These are phyloP conservation scores for Trichocladium uniseriatum DNA, from an alignment of 495 filamentous ascomycete species.

Conservation along the genomic window DNA sequence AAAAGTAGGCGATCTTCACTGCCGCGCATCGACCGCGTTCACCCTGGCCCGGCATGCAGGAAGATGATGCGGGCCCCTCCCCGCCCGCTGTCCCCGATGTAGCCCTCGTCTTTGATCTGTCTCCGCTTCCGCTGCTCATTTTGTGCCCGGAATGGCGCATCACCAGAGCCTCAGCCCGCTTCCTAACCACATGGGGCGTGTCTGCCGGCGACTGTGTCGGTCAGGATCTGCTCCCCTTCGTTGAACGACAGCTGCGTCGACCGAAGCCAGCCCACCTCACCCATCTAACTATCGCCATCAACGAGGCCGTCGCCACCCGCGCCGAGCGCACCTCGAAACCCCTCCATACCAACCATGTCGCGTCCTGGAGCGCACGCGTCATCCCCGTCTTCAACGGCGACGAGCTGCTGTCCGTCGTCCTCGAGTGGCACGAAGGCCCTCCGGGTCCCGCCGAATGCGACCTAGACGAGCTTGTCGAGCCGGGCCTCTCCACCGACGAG, in stretches of 20 bases:
- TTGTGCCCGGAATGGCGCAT: conserved; percentile 40
- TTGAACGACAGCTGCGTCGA: conserved; percentile 25
- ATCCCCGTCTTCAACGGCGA: conserved; percentile 43
- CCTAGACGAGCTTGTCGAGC: conserved; percentile 37
- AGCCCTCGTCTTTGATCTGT: conserved; percentile 34
- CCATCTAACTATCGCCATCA: conserved; percentile 33
- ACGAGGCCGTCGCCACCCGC: conserved; percentile 36
- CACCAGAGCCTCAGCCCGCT: conserved; percentile 42
- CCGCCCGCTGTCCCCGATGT: conserved; percentile 7
- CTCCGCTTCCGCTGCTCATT: conserved; percentile 42
- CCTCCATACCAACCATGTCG: conserved; percentile 9
- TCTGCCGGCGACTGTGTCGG: conserved; percentile 34
- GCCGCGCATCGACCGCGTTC: too few relatives aligned
- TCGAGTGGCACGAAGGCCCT: conserved; percentile 38
- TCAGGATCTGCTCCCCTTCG: conserved; percentile 34
- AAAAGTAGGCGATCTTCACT: too few relatives aligned
- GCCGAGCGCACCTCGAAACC: conserved; percentile 23
- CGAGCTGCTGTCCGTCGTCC: conserved; percentile 38
- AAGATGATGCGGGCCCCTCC: too few relatives aligned
- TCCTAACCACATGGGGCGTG: conserved; percentile 31
- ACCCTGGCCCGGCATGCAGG: too few relatives aligned
- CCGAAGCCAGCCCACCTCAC: conserved; percentile 29
- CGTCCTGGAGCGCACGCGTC: conserved; percentile 36
- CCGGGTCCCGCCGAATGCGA: conserved; percentile 28
- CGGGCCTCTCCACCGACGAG: conserved; percentile 37